These are phyloP conservation scores for Colletotrichum cereale DNA, from an alignment of 2,329 filamentous ascomycete species.

Conservation along the genomic window DNA sequence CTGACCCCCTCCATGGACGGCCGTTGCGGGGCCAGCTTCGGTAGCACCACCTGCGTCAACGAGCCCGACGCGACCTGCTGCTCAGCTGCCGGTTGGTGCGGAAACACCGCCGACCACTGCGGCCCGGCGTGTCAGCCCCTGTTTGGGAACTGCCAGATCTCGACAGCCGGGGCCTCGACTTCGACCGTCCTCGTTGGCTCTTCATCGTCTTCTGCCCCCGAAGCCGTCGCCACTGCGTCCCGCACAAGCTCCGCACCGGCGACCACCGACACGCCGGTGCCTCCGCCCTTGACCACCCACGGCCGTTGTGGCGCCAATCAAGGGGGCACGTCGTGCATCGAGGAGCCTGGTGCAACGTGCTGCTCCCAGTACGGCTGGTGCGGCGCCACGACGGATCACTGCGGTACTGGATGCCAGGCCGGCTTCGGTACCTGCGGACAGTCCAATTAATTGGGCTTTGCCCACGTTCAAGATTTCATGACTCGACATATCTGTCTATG, in stretches of 20 bases:
- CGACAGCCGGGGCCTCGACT: neutral
- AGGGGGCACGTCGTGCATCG: conserved; percentile 43
- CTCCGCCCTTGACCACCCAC: conserved; percentile 38
- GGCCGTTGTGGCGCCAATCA: conserved; percentile 45
- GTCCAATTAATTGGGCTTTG: conserved; percentile 6
- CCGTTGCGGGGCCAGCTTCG: conserved; percentile 46
- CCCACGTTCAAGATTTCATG: neutral
- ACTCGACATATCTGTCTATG: neutral
- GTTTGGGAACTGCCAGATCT: conserved; percentile 44
- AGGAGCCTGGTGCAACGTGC: conserved; percentile 37
- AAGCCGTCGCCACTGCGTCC: neutral
- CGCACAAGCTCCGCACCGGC: conserved; percentile 9
- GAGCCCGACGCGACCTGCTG: conserved; percentile 45
- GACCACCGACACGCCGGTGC: conserved; percentile 6
- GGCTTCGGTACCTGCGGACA: conserved; percentile 34
- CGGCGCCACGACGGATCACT: conserved; percentile 42
- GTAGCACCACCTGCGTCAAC: conserved; percentile 43
- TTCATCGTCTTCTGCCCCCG: conserved; percentile 1
- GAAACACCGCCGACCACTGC: conserved; percentile 55
- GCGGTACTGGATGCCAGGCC: conserved; percentile 37
- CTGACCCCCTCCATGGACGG: conserved; percentile 42
- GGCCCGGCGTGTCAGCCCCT: conserved; percentile 52
- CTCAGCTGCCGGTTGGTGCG: conserved; percentile 52
- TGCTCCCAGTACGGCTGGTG: conserved; percentile 44
- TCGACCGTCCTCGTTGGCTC: conserved; percentile 1